Percentiles rank a stretch among this genome's conserved stretches.
These are phyloP conservation scores for Erodium moschatum DNA, from an alignment of 441 rosid genomes.

Conservation along the genomic window DNA sequence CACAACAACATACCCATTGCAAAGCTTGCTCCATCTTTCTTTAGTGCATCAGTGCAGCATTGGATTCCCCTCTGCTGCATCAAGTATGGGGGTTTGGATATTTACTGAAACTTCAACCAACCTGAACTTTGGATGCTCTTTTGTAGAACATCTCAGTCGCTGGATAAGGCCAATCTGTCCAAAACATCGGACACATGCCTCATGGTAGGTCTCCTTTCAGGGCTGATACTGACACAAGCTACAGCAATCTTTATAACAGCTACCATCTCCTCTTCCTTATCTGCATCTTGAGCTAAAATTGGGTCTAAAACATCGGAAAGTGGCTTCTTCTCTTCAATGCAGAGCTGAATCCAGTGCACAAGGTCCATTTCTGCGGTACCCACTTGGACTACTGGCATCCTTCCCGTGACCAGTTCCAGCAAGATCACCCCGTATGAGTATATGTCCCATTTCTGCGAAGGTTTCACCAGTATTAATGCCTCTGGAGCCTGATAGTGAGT, in stretches of 20 bases:
- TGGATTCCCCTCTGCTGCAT: not conserved
- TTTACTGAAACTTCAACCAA: not conserved
- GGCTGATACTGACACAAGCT: conserved; percentile 23
- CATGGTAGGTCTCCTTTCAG: conserved; percentile 23
- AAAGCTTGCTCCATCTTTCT: not conserved
- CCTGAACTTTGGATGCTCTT: too few species aligned
- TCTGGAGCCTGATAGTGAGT: conserved; percentile 24
- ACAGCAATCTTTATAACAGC: conserved; percentile 18
- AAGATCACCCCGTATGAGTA: conserved; percentile 24
- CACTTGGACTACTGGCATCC: conserved; percentile 20
- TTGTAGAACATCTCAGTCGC: not conserved
- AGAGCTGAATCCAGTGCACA: conserved; percentile 22
- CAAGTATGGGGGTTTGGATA: not conserved
- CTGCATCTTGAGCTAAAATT: conserved; percentile 16
- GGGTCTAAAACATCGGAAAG: conserved; percentile 24
- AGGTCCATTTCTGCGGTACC: conserved; percentile 17
- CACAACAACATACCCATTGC: not conserved
- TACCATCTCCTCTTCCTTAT: conserved; percentile 24
- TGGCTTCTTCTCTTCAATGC: conserved; percentile 27
- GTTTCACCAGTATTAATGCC: conserved; percentile 20
- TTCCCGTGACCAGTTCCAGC: conserved; percentile 25
- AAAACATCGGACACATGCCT: conserved; percentile 20
- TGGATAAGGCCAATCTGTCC: conserved; percentile 18
- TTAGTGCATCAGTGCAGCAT: too few species aligned
- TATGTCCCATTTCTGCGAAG: conserved; percentile 26